These are phyloP conservation scores for Chlamydomonas sphaeroides DNA, from an alignment of 139 green algal genomes.

Conservation along the genomic window DNA sequence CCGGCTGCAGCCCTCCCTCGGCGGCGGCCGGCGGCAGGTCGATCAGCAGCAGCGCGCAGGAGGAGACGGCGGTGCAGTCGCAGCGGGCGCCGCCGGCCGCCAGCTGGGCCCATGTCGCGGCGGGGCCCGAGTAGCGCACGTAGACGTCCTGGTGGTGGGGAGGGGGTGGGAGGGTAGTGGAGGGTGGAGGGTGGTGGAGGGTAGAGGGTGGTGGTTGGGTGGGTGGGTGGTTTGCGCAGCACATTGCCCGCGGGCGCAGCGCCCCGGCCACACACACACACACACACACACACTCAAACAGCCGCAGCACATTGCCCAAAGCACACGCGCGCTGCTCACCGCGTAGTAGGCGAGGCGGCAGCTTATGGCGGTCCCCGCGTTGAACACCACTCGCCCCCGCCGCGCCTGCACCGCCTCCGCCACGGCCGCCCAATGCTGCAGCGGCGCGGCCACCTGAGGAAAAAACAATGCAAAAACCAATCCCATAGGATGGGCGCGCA, in stretches of 20 bases:
- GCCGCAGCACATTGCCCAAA: too few species aligned
- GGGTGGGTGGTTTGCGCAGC: too few species aligned
- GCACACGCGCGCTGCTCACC: slow-evolving; percentile 20
- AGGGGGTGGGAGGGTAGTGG: too few species aligned
- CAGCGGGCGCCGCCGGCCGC: not conserved
- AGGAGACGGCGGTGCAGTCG: not conserved
- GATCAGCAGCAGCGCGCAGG: slow-evolving; percentile 10
- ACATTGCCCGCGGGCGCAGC: too few species aligned
- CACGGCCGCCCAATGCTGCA: not conserved
- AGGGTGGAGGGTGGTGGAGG: not conserved
- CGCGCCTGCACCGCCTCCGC: not conserved
- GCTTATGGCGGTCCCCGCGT: not conserved
- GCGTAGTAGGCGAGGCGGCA: not conserved
- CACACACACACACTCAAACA: too few species aligned
- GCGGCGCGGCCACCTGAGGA: not conserved
- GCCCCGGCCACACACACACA: too few species aligned
- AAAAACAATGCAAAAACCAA: too few species aligned
- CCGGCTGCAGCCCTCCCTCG: too few species aligned
- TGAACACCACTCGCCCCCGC: slow-evolving; percentile 22
- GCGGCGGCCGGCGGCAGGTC: too few species aligned
- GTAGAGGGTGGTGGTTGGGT: too few species aligned
- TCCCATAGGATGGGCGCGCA: too few species aligned
- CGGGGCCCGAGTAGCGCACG: slow-evolving; percentile 28
- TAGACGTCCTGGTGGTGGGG: slow-evolving; percentile 8
- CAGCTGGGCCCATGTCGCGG: not conserved